Conservation (phyloP, 2,329 filamentous ascomycete genomes). For the Stachybotrys chartarum region DNA sequence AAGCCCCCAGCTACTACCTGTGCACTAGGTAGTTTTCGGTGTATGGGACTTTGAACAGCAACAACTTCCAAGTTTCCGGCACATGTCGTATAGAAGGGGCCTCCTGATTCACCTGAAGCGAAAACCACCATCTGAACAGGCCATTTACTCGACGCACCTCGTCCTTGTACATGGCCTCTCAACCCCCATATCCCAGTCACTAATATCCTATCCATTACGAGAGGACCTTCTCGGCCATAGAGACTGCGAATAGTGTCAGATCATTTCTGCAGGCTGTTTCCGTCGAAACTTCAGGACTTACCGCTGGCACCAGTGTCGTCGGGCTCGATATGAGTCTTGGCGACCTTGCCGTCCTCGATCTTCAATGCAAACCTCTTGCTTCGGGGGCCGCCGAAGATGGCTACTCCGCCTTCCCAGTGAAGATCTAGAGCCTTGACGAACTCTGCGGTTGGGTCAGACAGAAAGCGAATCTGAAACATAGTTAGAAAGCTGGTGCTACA, state of each 20-base stretch:
- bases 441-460: conserved; percentile 70
- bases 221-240: conserved; percentile 15
- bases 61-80: no score
- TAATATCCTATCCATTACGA: conserved; percentile 1
- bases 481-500: conserved; percentile 1
- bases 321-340: conserved; percentile 73
- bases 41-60: no score
- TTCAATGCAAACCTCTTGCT: conserved; percentile 85
- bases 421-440: conserved; percentile 83
- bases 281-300: conserved; percentile 29
- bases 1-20: no score
- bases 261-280: not conserved
- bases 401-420: conserved; percentile 62
- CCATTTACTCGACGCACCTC: no score
- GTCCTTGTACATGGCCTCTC: no score
- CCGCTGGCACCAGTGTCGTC: conserved; percentile 79
- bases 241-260: conserved; percentile 7
- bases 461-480: conserved; percentile 68
- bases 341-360: conserved; percentile 78
- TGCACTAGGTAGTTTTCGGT: no score
- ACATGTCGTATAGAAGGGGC: no score
- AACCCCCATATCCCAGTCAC: no score
- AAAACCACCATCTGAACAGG: no score
- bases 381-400: conserved; percentile 74
- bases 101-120: no score